These are phyloP conservation scores for Furcasterigmium furcatum DNA, from an alignment of 2,329 filamentous ascomycete genomes.

Conservation along the genomic window DNA sequence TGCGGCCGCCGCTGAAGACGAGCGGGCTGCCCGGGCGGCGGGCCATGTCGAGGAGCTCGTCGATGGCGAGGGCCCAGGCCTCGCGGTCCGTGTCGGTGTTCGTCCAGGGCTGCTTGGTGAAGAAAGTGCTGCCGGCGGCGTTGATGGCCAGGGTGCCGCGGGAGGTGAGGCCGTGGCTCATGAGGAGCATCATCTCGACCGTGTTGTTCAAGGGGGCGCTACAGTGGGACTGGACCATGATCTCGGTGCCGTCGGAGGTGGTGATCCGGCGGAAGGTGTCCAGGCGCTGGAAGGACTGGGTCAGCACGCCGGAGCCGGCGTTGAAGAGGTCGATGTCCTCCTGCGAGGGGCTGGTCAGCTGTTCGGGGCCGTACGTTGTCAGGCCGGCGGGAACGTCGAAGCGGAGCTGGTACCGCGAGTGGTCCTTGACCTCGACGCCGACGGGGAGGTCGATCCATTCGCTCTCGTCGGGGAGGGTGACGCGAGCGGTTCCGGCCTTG, in stretches of 20 bases:
- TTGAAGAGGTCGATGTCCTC: constrained; percentile 14
- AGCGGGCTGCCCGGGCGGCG: constrained; percentile 1
- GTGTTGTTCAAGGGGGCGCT: constrained; percentile 11
- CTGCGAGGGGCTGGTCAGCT: constrained; percentile 8
- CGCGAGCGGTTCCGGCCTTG: constrained; percentile 37
- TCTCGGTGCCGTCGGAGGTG: constrained; percentile 16
- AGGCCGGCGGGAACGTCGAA: constrained; percentile 14
- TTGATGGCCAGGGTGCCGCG: constrained; percentile 17
- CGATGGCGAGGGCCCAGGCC: constrained; percentile 8
- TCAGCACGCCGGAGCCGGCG: constrained; percentile 15
- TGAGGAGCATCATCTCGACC: constrained; percentile 15
- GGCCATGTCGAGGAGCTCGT: constrained; percentile 8
- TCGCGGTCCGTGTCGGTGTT: constrained; percentile 16
- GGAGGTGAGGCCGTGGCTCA: constrained; percentile 19
- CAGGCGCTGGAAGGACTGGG: constrained; percentile 17
- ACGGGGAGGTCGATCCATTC: constrained; percentile 58
- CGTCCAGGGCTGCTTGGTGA: constrained; percentile 16
- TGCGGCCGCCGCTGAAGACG: constrained; percentile 8
- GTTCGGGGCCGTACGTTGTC: constrained; percentile 10
- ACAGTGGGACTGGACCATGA: constrained; percentile 19
- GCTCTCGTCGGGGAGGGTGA: constrained; percentile 43
- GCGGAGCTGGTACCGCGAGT: constrained; percentile 26
- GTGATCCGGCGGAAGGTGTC: constrained; percentile 17
- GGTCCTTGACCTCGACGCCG: constrained; percentile 56
- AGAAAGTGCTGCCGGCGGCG: constrained; percentile 15